Percentiles rank a stretch among this genome's conserved stretches.
Conservation (phyloP, 2,329 filamentous ascomycete species). For the Fusarium aywerte region DNA sequence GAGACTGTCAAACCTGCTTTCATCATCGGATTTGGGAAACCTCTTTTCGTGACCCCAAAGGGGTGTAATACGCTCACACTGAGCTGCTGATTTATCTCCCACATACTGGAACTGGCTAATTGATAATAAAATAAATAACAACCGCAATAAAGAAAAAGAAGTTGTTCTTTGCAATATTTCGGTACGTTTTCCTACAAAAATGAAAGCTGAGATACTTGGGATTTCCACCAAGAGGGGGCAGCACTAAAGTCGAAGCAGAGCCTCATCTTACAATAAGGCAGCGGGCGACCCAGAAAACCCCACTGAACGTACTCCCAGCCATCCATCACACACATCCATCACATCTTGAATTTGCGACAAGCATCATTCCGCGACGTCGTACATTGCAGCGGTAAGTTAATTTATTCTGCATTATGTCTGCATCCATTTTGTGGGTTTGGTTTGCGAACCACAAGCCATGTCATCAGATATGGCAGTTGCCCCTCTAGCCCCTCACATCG, state of each 20-base stretch:
- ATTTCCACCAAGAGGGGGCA: neutral
- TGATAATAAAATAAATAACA: neutral
- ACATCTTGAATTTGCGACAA: neutral
- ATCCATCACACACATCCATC: too few species aligned
- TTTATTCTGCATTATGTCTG: neutral
- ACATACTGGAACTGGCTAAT: neutral
- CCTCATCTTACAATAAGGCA: conserved; percentile 1
- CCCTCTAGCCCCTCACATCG: neutral
- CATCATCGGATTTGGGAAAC: neutral
- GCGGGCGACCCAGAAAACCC: conserved; percentile 12
- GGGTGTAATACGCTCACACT: neutral
- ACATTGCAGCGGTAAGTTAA: neutral
- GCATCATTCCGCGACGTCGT: neutral
- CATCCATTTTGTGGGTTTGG: neutral
- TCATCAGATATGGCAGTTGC: neutral
- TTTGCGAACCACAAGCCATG: conserved; percentile 3
- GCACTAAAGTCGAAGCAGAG: conserved; percentile 11
- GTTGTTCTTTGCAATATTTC: neutral
- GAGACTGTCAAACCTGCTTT: neutral
- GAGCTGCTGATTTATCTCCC: neutral
- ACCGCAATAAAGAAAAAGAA: neutral
- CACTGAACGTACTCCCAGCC: neutral
- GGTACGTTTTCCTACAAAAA: neutral
- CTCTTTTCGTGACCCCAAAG: too few species aligned
- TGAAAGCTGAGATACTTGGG: neutral